Percentiles rank a stretch among this genome's conserved stretches.
Evolutionary conservation across 2,329 filamentous ascomycete species (phyloP).

Genomic region (Arthrobotrys pseudoclavata): DNA sequence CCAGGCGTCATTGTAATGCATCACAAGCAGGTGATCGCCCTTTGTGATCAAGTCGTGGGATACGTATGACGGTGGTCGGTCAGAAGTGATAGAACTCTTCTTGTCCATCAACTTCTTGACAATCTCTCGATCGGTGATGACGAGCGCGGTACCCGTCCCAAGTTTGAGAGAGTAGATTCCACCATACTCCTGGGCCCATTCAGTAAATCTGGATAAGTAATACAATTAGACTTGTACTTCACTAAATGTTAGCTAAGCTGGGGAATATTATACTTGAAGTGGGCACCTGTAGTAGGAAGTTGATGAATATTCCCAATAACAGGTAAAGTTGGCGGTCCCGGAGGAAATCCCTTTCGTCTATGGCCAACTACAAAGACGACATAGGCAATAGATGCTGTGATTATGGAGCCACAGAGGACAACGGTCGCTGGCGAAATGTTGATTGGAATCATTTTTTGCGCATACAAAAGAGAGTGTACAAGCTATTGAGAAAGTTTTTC

Average conservation of each 20-base stretch:
- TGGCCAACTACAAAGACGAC: conserved; percentile 28
- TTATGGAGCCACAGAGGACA: conserved; percentile 23
- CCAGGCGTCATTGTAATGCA: conserved; percentile 69
- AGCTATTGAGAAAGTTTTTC: background rate
- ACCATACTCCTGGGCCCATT: conserved; percentile 68
- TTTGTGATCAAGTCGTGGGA: conserved; percentile 67
- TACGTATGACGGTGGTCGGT: conserved; percentile 68
- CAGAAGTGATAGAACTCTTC: conserved; percentile 67
- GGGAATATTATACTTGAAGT: conserved; percentile 62
- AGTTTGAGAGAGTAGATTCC: conserved; percentile 68
- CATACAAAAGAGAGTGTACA: background rate
- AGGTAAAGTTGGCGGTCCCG: conserved; percentile 67
- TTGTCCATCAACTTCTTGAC: conserved; percentile 69
- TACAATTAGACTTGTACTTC: conserved; percentile 3
- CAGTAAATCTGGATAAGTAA: conserved; percentile 65
- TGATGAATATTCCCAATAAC: conserved; percentile 68
- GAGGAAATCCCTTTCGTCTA: conserved; percentile 48
- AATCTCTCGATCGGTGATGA: conserved; percentile 67
- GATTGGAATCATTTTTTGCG: conserved; percentile 7
- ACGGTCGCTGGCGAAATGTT: conserved; percentile 15
- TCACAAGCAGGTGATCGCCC: conserved; percentile 69
- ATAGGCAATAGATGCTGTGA: conserved; percentile 26
- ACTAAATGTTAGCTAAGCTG: background rate
- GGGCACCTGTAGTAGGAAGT: conserved; percentile 65
- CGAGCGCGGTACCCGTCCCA: conserved; percentile 66